phyloP scores from a whole-genome alignment of 2,329 filamentous ascomycete genomes.

The Colletotrichum plurivorum region DNA sequence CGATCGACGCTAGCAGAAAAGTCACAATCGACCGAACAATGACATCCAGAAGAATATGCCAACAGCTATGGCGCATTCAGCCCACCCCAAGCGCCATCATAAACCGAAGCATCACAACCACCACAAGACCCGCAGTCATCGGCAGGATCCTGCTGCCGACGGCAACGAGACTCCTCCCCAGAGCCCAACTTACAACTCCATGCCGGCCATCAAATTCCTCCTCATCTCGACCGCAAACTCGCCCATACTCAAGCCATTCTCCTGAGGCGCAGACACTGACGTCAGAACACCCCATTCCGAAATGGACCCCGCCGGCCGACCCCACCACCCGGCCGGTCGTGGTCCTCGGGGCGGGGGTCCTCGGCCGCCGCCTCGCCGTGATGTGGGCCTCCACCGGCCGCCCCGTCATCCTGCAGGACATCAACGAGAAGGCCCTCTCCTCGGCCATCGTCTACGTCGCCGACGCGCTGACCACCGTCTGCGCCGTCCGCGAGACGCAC shows the following conservation, averaged over 20 bases:
- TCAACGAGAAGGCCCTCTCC: slow-evolving; percentile 42
- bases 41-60: slow-evolving; percentile 28
- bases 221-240: slow-evolving; percentile 21
- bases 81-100: slow-evolving; percentile 11
- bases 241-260: slow-evolving; percentile 32
- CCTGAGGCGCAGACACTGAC: neutral
- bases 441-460: slow-evolving; percentile 50
- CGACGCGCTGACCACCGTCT: slow-evolving; percentile 50
- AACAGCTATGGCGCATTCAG: slow-evolving; percentile 35
- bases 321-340: slow-evolving; percentile 54
- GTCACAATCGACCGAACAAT: slow-evolving; percentile 9
- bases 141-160: slow-evolving; percentile 13
- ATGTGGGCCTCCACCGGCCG: slow-evolving; percentile 48
- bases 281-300: slow-evolving; percentile 13
- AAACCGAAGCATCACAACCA: slow-evolving; percentile 18
- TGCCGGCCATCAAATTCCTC: slow-evolving; percentile 26
- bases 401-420: slow-evolving; percentile 48
- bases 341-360: slow-evolving; percentile 57
- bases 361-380: slow-evolving; percentile 56
- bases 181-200: slow-evolving; percentile 21
- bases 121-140: neutral
- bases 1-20: neutral
- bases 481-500: slow-evolving; percentile 45
- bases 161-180: slow-evolving; percentile 5
- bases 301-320: slow-evolving; percentile 45